A percentile compares a stretch with the other conserved stretches of the same genome.
These are phyloP conservation scores for Xylariaceae sp. DNA, from an alignment of 2,329 filamentous ascomycete species.

Conservation along the genomic window DNA sequence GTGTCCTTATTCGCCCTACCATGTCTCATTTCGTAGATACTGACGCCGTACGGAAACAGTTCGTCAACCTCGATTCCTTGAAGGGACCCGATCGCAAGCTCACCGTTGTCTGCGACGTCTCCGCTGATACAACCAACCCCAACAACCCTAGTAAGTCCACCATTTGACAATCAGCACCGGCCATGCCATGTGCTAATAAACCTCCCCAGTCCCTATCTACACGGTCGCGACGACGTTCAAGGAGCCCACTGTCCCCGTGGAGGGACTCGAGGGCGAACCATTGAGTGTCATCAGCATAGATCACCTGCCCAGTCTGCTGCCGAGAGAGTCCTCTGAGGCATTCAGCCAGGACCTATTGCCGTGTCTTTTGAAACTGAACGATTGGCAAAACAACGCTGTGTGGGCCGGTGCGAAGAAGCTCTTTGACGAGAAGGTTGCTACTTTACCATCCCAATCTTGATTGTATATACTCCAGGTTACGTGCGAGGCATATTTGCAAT, in stretches of 20 bases:
- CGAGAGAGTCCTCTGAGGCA: constrained; percentile 80
- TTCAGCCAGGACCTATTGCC: constrained; percentile 78
- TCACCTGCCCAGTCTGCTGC: constrained; percentile 77
- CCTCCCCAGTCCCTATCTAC: constrained; percentile 66
- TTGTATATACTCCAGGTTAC: no score
- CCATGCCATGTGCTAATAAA: background rate
- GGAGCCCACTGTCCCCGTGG: constrained; percentile 77
- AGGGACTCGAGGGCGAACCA: constrained; percentile 54
- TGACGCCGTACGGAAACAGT: constrained; percentile 62
- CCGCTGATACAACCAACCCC: constrained; percentile 69
- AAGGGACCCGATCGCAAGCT: constrained; percentile 66
- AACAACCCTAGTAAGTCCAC: constrained; percentile 46
- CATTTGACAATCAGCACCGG: constrained; percentile 1
- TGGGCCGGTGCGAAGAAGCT: constrained; percentile 82
- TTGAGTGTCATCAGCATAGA: constrained; percentile 85
- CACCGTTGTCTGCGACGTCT: constrained; percentile 76
- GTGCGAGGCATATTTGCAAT: no score
- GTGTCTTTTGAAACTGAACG: constrained; percentile 71
- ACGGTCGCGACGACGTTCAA: constrained; percentile 80
- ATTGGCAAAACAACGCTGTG: constrained; percentile 68
- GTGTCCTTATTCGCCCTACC: background rate
- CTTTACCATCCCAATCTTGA: constrained; percentile 45
- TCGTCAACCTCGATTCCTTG: constrained; percentile 70
- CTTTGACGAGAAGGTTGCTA: constrained; percentile 76
- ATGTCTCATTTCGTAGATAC: background rate